These are phyloP conservation scores for Aspergillus sclerotioniger DNA, from an alignment of 495 filamentous ascomycete genomes.

Conservation along the genomic window DNA sequence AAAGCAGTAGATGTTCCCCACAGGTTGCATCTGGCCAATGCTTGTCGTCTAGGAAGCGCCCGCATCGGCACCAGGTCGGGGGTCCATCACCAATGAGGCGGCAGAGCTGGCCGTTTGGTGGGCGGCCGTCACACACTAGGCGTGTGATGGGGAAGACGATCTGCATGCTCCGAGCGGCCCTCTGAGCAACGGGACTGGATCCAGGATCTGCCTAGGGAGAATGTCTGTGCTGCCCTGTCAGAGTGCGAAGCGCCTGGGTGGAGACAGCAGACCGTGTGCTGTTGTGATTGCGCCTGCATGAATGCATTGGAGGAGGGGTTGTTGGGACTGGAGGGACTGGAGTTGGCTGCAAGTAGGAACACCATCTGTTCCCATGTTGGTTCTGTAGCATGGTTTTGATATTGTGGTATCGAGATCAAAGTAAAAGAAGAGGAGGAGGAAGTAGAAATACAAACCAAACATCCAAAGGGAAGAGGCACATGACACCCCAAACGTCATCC, in stretches of 20 bases:
- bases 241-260: constrained; percentile 13
- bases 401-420: neutral
- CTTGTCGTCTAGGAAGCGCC: constrained; percentile 39
- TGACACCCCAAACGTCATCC: neutral
- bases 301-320: neutral
- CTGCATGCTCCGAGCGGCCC: constrained; percentile 27
- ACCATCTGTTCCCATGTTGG: neutral
- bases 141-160: constrained; percentile 38
- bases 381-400: neutral
- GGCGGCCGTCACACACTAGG: constrained; percentile 43
- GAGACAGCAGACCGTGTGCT: neutral
- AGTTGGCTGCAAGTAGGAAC: neutral
- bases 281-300: constrained; percentile 14
- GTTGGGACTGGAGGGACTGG: neutral
- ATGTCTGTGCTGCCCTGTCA: neutral
- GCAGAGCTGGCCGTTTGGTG: constrained; percentile 19
- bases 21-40: constrained; percentile 44
- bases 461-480: neutral
- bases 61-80: constrained; percentile 24
- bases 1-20: constrained; percentile 28
- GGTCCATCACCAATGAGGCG: constrained; percentile 36
- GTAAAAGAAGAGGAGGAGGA: neutral
- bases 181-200: neutral
- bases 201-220: neutral
- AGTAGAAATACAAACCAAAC: neutral